phyloP scores from a whole-genome alignment of 352 stramenopile species.

The Globisporangium yorkense region DNA sequence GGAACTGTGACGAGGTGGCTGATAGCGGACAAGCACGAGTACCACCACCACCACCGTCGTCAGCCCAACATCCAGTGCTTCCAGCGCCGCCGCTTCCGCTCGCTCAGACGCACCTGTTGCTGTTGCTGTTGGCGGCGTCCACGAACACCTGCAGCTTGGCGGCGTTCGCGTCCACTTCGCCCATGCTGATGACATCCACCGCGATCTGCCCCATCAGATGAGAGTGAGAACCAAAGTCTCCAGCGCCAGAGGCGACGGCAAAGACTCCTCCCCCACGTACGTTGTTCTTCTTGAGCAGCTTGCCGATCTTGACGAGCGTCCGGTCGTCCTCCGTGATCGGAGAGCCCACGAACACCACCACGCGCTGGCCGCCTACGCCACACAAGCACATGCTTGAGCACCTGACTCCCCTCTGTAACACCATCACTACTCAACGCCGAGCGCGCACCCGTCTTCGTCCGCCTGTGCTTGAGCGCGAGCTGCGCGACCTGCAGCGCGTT shows the following conservation, averaged over 20 bases:
- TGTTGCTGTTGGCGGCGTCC: constrained; percentile 92
- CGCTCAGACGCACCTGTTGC: constrained; percentile 45
- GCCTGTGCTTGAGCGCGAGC: constrained; percentile 97
- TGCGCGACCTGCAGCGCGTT: constrained; percentile 95
- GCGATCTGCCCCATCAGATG: constrained; percentile 62
- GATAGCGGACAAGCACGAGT: neutral
- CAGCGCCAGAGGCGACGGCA: neutral
- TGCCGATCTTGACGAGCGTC: constrained; percentile 93
- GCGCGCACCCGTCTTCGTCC: constrained; percentile 95
- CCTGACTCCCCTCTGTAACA: neutral
- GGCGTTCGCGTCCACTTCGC: constrained; percentile 90
- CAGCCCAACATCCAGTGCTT: neutral
- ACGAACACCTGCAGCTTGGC: constrained; percentile 88
- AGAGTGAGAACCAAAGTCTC: neutral
- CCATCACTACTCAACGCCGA: neutral
- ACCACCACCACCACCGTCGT: neutral
- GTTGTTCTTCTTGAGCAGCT: constrained; percentile 99
- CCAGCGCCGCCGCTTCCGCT: neutral
- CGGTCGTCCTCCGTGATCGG: constrained; percentile 90
- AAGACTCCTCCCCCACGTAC: constrained; percentile 21
- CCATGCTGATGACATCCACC: constrained; percentile 97
- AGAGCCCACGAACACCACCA: constrained; percentile 97
- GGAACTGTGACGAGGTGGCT: constrained; percentile 96
- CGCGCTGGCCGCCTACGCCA: constrained; percentile 55
- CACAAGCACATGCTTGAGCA: neutral